phyloP scores from a whole-genome alignment of 306 rosid genomes.

The Abrus pulchellus region DNA sequence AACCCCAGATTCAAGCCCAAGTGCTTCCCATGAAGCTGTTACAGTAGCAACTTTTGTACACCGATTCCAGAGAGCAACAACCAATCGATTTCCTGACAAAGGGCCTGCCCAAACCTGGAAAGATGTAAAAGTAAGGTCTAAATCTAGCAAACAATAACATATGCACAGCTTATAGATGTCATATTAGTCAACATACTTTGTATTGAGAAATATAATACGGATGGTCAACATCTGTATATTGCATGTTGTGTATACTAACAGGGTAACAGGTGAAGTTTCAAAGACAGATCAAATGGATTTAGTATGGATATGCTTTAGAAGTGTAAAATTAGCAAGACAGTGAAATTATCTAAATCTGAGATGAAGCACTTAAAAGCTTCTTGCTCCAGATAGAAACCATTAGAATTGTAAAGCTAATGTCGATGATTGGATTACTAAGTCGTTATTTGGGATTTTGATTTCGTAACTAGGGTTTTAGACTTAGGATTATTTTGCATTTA shows the following conservation, averaged over 20 bases:
- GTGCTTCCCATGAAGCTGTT: constrained; percentile 69
- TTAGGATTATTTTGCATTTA: neutral
- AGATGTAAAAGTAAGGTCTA: constrained; percentile 20
- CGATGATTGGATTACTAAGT: neutral
- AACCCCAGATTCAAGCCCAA: constrained; percentile 74
- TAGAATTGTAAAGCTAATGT: neutral
- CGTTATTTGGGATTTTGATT: neutral
- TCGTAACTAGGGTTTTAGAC: neutral
- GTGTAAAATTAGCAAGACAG: constrained; percentile 16
- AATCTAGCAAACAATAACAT: constrained; percentile 5
- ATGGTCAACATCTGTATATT: constrained; percentile 10
- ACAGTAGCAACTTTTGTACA: constrained; percentile 67
- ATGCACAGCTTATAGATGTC: neutral
- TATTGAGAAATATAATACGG: neutral
- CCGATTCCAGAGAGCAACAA: constrained; percentile 89
- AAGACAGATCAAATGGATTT: neutral
- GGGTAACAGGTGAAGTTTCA: constrained; percentile 11
- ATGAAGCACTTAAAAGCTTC: neutral
- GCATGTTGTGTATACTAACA: constrained; percentile 16
- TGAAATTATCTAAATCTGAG: constrained; percentile 41
- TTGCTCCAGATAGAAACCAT: constrained; percentile 37
- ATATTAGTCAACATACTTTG: neutral
- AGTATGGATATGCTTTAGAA: neutral
- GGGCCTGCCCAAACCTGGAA: constrained; percentile 98
- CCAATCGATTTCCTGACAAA: constrained; percentile 71